Conservation (phyloP, 2,329 filamentous ascomycete species). For the Pseudogymnoascus pannorum region DNA sequence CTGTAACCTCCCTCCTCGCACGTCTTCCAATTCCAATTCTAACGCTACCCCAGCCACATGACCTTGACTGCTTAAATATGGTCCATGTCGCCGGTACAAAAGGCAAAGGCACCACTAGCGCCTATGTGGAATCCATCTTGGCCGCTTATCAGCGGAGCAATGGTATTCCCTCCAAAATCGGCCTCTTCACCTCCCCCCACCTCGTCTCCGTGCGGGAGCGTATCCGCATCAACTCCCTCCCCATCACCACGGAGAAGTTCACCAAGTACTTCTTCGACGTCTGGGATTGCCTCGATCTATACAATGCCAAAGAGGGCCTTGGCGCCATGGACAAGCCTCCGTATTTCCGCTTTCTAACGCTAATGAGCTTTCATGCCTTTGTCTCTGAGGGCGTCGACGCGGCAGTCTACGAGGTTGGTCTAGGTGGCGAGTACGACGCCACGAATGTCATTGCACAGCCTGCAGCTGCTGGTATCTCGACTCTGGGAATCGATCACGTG, state of each 20-base stretch:
- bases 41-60: not conserved
- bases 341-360: constrained; percentile 55
- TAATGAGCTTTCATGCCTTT: constrained; percentile 63
- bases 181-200: constrained; percentile 81
- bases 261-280: constrained; percentile 74
- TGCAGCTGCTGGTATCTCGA: constrained; percentile 52
- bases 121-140: constrained; percentile 77
- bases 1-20: not conserved
- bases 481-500: constrained; percentile 64
- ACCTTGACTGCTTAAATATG: constrained; percentile 20
- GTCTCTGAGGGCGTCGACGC: constrained; percentile 53
- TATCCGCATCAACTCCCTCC: constrained; percentile 69
- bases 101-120: constrained; percentile 83
- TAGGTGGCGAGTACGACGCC: constrained; percentile 61
- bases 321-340: constrained; percentile 36
- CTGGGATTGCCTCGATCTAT: constrained; percentile 50
- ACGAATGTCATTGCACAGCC: constrained; percentile 58
- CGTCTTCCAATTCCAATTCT: not conserved
- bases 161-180: constrained; percentile 39
- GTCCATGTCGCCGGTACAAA: constrained; percentile 90
- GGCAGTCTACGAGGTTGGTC: constrained; percentile 59
- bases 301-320: not conserved
- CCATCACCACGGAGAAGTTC: constrained; percentile 62
- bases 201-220: constrained; percentile 76
- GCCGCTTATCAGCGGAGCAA: constrained; percentile 41